Base-by-base conservation (phyloP, 1,139 yeast species). In the Nadsonia commutata region DNA sequence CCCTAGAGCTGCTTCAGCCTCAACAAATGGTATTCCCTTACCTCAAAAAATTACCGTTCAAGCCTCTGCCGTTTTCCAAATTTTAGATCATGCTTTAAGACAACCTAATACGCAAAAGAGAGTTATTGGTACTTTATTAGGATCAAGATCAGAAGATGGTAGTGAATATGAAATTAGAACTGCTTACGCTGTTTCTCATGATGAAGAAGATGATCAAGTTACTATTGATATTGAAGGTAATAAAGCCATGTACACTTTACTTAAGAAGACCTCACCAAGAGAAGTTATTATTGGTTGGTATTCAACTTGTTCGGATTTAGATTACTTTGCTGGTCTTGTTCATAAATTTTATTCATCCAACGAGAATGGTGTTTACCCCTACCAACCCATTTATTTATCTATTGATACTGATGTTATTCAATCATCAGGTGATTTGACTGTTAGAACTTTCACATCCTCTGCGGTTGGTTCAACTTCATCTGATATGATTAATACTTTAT, bases 241-340 rank as follows among this genome's bases (percentile, higher is more conserved):
- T 67, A 78, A 78, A 59, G 65, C 76, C 37, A 73, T 82, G 64
- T 81, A 70, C 62, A 80, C 77, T 54, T 68, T 85, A 57, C 78
- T 82, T 64, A 81, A 80, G 64, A 77, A 76, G 57, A 79, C 93
- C 36, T 45, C 45, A 45, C 81, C 79, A 60, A 81, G 81, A 59
- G 84, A 80, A 54, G 70, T 72, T 42, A 82, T 85, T 45, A 72
- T 85, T 46, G 95, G 95, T 45, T 85, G 95, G 95, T 84, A 82
- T 62, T 82, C 93, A 43, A 78, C 88, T 31, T 66, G 75, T 38
- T 64, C 71, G 19, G 72, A 70, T 51, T 73, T 85, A 51, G 88
- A 82, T 63, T 72, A 77, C 48, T 74, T 80, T 58, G 77, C 93
- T 20, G 83, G 84, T n/a, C 71, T 85, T 53, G 78, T 85, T 56